These are phyloP conservation scores for Yarrowia galli DNA, from an alignment of 1,139 yeast species.

Conservation along the genomic window DNA sequence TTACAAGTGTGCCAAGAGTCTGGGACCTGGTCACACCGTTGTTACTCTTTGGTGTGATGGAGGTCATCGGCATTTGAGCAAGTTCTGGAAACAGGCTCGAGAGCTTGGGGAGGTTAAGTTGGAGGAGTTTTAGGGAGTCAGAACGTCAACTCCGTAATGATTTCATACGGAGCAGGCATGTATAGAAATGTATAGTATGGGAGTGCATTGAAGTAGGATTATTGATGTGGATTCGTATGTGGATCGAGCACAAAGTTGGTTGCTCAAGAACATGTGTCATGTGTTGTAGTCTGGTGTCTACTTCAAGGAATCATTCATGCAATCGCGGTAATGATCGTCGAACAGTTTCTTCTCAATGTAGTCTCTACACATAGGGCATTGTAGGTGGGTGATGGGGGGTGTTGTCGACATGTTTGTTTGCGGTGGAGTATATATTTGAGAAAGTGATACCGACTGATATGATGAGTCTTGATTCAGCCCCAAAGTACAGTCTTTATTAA, in stretches of 20 bases:
- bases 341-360: not conserved
- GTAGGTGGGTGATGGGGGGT: too few species aligned
- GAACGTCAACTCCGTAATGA: not conserved
- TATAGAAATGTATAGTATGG: not conserved
- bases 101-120: slow-evolving; percentile 56
- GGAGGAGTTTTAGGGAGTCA: slow-evolving; percentile 3
- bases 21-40: slow-evolving; percentile 69
- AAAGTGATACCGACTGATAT: too few species aligned
- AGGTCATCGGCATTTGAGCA: slow-evolving; percentile 86
- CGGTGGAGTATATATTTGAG: too few species aligned
- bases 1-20: slow-evolving; percentile 63
- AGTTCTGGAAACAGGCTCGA: slow-evolving; percentile 75
- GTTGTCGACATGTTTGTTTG: too few species aligned
- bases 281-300: too few species aligned
- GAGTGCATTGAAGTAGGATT: too few species aligned
- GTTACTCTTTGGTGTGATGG: slow-evolving; percentile 95
- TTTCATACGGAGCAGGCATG: not conserved
- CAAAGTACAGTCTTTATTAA: too few species aligned
- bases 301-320: too few species aligned
- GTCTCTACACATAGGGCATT: not conserved
- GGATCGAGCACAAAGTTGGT: too few species aligned
- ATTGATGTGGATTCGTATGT: too few species aligned
- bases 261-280: too few species aligned
- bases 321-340: not conserved
- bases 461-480: too few species aligned